phyloP scores from a whole-genome alignment of 2,329 filamentous ascomycete species.

The Fusarium clavum region DNA sequence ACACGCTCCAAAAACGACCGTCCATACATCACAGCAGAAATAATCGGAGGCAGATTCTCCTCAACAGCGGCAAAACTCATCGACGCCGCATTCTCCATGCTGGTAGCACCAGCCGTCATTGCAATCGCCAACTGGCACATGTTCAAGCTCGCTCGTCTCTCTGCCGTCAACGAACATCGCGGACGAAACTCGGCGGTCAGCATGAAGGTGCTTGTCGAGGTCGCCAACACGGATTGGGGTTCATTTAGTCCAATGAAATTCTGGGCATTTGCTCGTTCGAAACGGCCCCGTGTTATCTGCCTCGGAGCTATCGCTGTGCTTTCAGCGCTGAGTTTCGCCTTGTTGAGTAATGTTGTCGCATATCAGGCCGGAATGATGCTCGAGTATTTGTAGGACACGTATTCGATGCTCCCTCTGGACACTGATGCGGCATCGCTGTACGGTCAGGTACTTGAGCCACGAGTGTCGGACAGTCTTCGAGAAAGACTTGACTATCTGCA shows the following conservation, averaged over 20 bases:
- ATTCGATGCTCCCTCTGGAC: slow-evolving; percentile 3
- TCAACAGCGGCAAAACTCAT: slow-evolving; percentile 32
- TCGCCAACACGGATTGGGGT: slow-evolving; percentile 29
- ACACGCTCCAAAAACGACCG: background rate
- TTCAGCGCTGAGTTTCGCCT: slow-evolving; percentile 24
- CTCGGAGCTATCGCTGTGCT: slow-evolving; percentile 21
- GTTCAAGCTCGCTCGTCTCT: slow-evolving; percentile 34
- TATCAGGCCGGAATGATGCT: slow-evolving; percentile 21
- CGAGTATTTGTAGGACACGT: slow-evolving; percentile 21
- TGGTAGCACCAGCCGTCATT: slow-evolving; percentile 20
- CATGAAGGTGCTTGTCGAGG: slow-evolving; percentile 30
- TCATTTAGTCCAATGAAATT: slow-evolving; percentile 33
- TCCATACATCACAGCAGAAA: slow-evolving; percentile 16
- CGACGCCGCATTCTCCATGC: slow-evolving; percentile 30
- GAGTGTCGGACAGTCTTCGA: background rate
- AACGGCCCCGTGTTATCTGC: slow-evolving; percentile 19
- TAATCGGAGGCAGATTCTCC: slow-evolving; percentile 14
- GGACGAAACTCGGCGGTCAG: slow-evolving; percentile 23
- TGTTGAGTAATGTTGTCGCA: slow-evolving; percentile 25
- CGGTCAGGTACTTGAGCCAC: background rate
- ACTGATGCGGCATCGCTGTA: background rate
- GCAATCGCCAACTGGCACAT: slow-evolving; percentile 31
- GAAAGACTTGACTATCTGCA: slow-evolving; percentile 2
- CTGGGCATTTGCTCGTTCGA: slow-evolving; percentile 23
- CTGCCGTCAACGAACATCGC: slow-evolving; percentile 26